These are phyloP conservation scores for Salvia splendens DNA, from an alignment of 257 asterid genomes.

Conservation along the genomic window DNA sequence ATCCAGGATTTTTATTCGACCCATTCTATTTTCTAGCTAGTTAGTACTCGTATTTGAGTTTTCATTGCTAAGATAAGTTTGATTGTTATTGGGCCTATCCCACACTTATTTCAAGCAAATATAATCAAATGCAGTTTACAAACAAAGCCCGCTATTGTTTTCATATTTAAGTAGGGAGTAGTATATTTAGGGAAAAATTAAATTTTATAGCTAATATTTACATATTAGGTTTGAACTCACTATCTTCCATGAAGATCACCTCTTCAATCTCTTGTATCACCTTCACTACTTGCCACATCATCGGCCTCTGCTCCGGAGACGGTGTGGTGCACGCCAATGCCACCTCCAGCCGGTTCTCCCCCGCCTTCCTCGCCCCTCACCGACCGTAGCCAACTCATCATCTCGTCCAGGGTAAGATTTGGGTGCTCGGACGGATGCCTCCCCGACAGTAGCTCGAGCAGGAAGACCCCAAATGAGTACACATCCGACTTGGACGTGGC, in stretches of 20 bases:
- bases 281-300: constrained; percentile 93
- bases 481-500: constrained; percentile 71
- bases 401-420: constrained; percentile 40
- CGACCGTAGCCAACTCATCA: constrained; percentile 69
- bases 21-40: no score
- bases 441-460: constrained; percentile 82
- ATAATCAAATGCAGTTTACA: no score
- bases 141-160: no score
- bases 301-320: constrained; percentile 78
- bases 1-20: no score
- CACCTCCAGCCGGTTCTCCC: constrained; percentile 57
- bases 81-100: no score
- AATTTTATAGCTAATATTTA: no score
- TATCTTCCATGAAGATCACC: constrained; percentile 61
- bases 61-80: no score
- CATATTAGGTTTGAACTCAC: constrained; percentile 35
- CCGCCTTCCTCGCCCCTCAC: constrained; percentile 57
- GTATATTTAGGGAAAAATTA: no score
- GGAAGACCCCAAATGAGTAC: constrained; percentile 73
- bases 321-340: constrained; percentile 67
- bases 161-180: no score
- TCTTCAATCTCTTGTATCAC: constrained; percentile 90
- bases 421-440: constrained; percentile 66
- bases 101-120: no score
- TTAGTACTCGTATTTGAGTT: no score